These are phyloP conservation scores for Escovopsis weberi DNA, from an alignment of 2,329 filamentous ascomycete species.

Conservation along the genomic window DNA sequence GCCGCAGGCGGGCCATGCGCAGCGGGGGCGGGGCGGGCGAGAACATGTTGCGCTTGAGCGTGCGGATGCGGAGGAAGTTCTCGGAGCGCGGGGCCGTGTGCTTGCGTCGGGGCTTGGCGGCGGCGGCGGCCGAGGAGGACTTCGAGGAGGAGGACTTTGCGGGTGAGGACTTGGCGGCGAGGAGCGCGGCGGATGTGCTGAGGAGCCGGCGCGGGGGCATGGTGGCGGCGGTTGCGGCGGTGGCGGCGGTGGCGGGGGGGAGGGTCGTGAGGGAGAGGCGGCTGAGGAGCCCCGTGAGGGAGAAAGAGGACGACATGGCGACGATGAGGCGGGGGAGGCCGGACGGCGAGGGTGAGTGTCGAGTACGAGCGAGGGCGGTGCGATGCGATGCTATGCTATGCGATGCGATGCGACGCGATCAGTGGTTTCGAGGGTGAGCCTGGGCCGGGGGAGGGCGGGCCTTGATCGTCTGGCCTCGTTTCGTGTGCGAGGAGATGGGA, in stretches of 20 bases:
- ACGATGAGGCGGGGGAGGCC: no score
- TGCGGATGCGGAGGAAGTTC: constrained; percentile 28
- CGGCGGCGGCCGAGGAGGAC: constrained; percentile 12
- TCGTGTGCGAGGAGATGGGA: no score
- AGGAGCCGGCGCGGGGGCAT: constrained; percentile 12
- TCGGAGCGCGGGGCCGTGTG: constrained; percentile 19
- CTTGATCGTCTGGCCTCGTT: no score
- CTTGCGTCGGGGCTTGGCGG: constrained; percentile 14
- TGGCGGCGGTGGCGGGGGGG: constrained; percentile 2
- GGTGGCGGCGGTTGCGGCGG: constrained; percentile 3
- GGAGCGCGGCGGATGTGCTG: constrained; percentile 17
- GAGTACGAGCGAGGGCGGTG: no score
- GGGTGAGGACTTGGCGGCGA: constrained; percentile 19
- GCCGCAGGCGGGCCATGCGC: constrained; percentile 73
- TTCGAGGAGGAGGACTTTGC: constrained; percentile 17
- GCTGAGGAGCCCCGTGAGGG: constrained; percentile 18
- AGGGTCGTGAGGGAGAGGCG: constrained; percentile 8
- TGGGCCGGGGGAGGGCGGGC: no score
- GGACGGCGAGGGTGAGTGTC: no score
- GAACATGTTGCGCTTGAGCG: constrained; percentile 33
- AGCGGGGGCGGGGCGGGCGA: constrained; percentile 50
- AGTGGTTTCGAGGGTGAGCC: no score
- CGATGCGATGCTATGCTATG: no score
- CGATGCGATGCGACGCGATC: no score
- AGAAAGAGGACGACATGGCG: constrained; percentile 15